Evolutionary conservation across 306 rosid species (phyloP).

Genomic region (Cicer bijugum): DNA sequence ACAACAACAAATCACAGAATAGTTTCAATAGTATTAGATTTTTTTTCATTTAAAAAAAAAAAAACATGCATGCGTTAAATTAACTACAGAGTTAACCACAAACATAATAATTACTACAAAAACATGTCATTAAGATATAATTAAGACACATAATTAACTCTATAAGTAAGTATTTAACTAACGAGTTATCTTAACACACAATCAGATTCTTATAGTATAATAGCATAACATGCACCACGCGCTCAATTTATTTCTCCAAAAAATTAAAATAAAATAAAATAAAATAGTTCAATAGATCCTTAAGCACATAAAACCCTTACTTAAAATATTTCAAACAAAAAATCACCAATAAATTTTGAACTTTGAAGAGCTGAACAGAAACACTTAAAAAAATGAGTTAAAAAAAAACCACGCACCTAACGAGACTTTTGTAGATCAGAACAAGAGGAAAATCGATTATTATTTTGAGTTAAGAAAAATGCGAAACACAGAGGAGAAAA

Average conservation of each 20-base stretch:
- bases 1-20: slow-evolving; percentile 6
- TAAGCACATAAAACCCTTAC: not conserved
- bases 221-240: slow-evolving; percentile 9
- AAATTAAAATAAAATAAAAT: not conserved
- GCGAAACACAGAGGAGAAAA: slow-evolving; percentile 36
- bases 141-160: slow-evolving; percentile 14
- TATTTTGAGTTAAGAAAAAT: slow-evolving; percentile 34
- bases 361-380: slow-evolving; percentile 24
- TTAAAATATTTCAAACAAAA: not conserved
- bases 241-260: slow-evolving; percentile 18
- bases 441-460: slow-evolving; percentile 42
- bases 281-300: slow-evolving; percentile 44
- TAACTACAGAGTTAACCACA: not conserved
- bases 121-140: not conserved
- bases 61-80: slow-evolving; percentile 12
- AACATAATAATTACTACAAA: not conserved
- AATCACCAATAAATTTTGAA: slow-evolving; percentile 1
- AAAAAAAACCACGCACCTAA: slow-evolving; percentile 46
- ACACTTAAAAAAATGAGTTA: not conserved
- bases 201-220: not conserved
- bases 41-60: not conserved
- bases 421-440: slow-evolving; percentile 52
- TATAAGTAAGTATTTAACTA: not conserved
- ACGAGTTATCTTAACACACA: not conserved
- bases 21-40: not conserved